Conservation (phyloP, 805 yeast genomes). For the Zygoascus bituminiphila region DNA sequence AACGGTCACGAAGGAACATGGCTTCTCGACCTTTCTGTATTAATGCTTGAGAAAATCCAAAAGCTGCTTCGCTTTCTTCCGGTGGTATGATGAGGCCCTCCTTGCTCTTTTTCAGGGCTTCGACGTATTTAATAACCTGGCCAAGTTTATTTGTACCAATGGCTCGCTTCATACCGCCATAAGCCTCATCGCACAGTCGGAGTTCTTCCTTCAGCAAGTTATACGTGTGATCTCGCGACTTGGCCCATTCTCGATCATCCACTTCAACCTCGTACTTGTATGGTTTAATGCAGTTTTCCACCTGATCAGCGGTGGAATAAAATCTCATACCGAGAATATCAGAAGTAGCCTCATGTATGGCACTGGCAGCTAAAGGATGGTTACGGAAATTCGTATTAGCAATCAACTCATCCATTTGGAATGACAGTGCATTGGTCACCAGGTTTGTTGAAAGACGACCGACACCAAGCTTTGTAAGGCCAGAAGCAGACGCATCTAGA, state of each 20-base stretch:
- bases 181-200: slow-evolving; percentile 66
- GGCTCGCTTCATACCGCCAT: slow-evolving; percentile 48
- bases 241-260: slow-evolving; percentile 89
- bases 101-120: slow-evolving; percentile 17
- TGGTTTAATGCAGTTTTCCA: slow-evolving; percentile 96
- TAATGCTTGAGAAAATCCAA: slow-evolving; percentile 75
- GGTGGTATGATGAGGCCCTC: slow-evolving; percentile 13
- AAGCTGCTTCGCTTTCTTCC: slow-evolving; percentile 50
- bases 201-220: slow-evolving; percentile 73
- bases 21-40: slow-evolving; percentile 80
- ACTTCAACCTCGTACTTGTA: slow-evolving; percentile 95
- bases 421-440: slow-evolving; percentile 68
- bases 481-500: slow-evolving; percentile 73
- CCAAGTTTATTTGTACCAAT: slow-evolving; percentile 78
- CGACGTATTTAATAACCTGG: slow-evolving; percentile 68
- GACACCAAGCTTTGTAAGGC: slow-evolving; percentile 84
- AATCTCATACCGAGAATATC: slow-evolving; percentile 69
- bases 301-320: slow-evolving; percentile 94
- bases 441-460: slow-evolving; percentile 83
- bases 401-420: slow-evolving; percentile 68
- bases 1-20: slow-evolving; percentile 64
- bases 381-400: slow-evolving; percentile 66
- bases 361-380: slow-evolving; percentile 79
- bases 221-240: slow-evolving; percentile 71
- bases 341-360: slow-evolving; percentile 78